These are phyloP conservation scores for Claviceps arundinis DNA, from an alignment of 2,329 filamentous ascomycete genomes.

Conservation along the genomic window DNA sequence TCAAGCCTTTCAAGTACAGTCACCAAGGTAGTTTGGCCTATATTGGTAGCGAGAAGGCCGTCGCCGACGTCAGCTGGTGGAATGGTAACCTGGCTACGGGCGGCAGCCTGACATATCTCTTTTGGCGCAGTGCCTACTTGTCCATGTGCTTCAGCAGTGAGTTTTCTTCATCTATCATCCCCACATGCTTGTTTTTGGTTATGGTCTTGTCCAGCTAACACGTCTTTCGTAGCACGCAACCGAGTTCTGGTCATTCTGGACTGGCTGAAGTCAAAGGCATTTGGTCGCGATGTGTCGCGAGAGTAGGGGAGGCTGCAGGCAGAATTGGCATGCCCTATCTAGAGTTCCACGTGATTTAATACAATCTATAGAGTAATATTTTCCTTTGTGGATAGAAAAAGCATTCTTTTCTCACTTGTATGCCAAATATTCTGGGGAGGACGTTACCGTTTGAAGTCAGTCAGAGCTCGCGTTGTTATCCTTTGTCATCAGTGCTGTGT, in stretches of 20 bases:
- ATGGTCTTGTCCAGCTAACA: constrained; percentile 6
- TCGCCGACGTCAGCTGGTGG: constrained; percentile 94
- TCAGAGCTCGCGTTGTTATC: too few species aligned
- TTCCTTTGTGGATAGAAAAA: neutral
- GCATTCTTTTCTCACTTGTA: neutral
- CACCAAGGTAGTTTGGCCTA: constrained; percentile 96
- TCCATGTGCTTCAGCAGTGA: constrained; percentile 99
- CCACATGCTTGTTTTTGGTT: neutral
- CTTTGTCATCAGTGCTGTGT: too few species aligned
- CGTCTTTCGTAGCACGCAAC: constrained; percentile 57
- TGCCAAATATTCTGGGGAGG: neutral
- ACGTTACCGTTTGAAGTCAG: too few species aligned
- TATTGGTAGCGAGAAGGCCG: constrained; percentile 95
- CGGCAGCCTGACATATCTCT: constrained; percentile 89
- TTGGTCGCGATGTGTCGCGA: constrained; percentile 85
- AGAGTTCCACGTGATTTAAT: neutral
- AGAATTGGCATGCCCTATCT: neutral
- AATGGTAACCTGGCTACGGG: constrained; percentile 92
- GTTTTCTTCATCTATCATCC: constrained; percentile 25
- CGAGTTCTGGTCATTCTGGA: constrained; percentile 84
- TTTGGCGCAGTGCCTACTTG: constrained; percentile 95
- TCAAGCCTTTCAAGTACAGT: constrained; percentile 96
- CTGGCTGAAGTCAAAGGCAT: constrained; percentile 94
- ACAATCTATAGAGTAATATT: neutral
- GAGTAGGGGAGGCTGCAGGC: constrained; percentile 37